Evolutionary conservation across 179 eudicot genomes (phyloP), one percentile per base, ranked within the genome.

Genomic region (Gypsophila paniculata): DNA sequence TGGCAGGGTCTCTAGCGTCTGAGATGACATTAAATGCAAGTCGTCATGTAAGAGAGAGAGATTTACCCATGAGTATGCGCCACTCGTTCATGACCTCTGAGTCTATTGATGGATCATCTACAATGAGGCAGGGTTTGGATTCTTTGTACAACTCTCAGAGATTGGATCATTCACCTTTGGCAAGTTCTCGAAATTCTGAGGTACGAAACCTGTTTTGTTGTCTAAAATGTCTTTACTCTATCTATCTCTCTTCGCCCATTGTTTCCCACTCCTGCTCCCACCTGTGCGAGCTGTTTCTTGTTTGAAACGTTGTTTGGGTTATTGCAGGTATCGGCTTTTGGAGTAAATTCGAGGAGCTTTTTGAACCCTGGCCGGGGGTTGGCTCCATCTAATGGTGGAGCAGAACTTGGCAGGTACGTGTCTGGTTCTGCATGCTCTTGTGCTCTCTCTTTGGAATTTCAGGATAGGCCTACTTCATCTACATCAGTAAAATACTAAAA

Each of bases 381-480:
- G 70, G 32, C 85, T 75, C 71, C 88, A 64, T 76, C 75, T 72
- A 82, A 84, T 72, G 83, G 83, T 69, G 89, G 85, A 73, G 46
- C 65, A 9, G 90, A 86, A 74, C 80, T 74, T 82, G 89, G 86
- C 83, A 88, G 98, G 98, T 92, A 74, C 57, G 86, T 69, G 9
- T 57, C 65, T 18, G 14, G 42, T 34, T 13, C 57, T 59, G n/a
- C 6, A 25, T 22, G 32, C 57, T 70, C 44, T 38, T 38, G 17
- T 19, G 8, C 29, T 70, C 22, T 21, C 0, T 9, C 61, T 44
- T n/a, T n/a, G n/a, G 59, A 51, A 68, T 11, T 59, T 58, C n/a
- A 25, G 34, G 21, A 23, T 22, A 21, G 75, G 58, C 61, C 32
- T 39, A 70, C 57, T 26, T 61, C 57, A n/a, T 72, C 52, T 32